Conservation (phyloP, 371 early-diverging fungal genomes). For the Actinomucor elegans region DNA sequence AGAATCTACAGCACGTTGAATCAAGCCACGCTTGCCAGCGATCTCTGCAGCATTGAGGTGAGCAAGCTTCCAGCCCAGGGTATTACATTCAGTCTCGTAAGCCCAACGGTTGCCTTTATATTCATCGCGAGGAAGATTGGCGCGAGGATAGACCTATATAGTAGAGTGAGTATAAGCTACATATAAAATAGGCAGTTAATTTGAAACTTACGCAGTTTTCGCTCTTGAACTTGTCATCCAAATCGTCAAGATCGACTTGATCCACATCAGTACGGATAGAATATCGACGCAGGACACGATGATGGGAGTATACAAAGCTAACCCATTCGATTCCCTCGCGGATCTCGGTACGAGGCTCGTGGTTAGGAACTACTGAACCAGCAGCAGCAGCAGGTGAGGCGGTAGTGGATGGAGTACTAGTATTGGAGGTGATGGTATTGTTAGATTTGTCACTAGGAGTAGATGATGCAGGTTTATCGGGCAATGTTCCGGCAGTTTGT, state of each 20-base stretch:
- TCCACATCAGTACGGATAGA: conserved; percentile 79
- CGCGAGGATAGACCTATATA: conserved; percentile 54
- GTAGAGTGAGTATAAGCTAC: neutral
- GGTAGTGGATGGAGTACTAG: conserved; percentile 1
- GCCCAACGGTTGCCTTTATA: conserved; percentile 80
- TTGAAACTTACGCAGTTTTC: conserved; percentile 33
- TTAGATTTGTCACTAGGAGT: neutral
- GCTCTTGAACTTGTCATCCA: conserved; percentile 30
- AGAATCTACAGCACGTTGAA: conserved; percentile 93
- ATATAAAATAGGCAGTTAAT: neutral
- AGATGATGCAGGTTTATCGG: conserved; percentile 5
- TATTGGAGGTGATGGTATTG: neutral
- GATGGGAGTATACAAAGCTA: conserved; percentile 61
- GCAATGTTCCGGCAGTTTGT: neutral
- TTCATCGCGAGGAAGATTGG: conserved; percentile 60
- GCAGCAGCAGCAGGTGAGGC: neutral
- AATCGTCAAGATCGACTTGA: conserved; percentile 37
- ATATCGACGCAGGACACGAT: conserved; percentile 59
- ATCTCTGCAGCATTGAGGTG: conserved; percentile 78
- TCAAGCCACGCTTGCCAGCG: conserved; percentile 83
- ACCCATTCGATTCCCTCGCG: conserved; percentile 63
- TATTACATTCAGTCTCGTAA: conserved; percentile 36
- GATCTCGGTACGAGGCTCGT: conserved; percentile 28
- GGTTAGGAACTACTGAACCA: conserved; percentile 20
- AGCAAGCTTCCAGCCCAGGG: conserved; percentile 38